Base-by-base conservation (phyloP, 768 basidiomycete genomes). In the Auricularia sp. region DNA sequence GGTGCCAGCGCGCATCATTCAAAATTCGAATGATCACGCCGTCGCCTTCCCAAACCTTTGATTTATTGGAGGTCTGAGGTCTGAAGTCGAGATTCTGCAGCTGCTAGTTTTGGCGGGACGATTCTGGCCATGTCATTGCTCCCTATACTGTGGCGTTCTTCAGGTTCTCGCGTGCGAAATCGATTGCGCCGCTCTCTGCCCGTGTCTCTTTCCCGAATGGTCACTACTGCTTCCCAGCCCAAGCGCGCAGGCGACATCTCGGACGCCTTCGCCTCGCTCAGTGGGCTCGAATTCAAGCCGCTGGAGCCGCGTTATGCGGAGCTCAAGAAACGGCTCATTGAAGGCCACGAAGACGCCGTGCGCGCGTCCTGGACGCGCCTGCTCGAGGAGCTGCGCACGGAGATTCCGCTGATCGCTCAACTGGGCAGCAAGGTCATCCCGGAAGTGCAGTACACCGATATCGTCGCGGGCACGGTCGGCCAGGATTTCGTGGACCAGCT, bases 251-350 rank as follows among this genome's bases (percentile, higher is more conserved):
- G 75, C n/a, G 73, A 77, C 24, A 82, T 85, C 47, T 78, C 78
- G 24, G 75, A 76, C 36, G 77, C 83, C 33, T 84, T 83, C 66
- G 74, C 78, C 0, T 80, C 80, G 3, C 74, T 83, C 7, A 74
- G 75, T 2, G 75, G 76, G 2, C 77, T 77, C 34, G 68, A 75
- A 1, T 73, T 73, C 3, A 72, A 72, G 1, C 73, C 72, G 3
- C 79, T 89, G 3, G 87, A 87, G 0, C 69, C 75, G 7, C 80
- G 88, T 0, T 90, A 89, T 66, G 68, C 79, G 0, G 78, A 80
- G 5, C 73, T 92, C 33, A 92, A 92, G 76, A 80, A 79, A 65
- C 71, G 74, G 34, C 66, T 90, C 0, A 82, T 68, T 11, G 65
- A 58, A 11, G 35, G 64, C 21, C 21, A 81, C 74, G 73, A 67